Conservation (phyloP, 176 grass and related monocot species). For the Triticum monococcum region DNA sequence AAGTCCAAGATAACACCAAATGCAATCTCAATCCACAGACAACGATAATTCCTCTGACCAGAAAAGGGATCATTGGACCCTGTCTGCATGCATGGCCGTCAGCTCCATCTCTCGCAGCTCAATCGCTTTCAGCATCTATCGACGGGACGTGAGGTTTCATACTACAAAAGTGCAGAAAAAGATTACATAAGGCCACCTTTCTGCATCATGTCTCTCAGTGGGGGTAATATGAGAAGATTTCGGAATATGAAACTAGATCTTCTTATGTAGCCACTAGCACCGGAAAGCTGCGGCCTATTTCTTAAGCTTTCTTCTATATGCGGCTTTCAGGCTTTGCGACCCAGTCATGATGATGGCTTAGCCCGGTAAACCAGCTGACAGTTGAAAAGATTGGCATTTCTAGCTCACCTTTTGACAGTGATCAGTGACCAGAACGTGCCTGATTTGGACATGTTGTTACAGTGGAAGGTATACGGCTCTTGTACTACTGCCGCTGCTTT, state of each 20-base stretch:
- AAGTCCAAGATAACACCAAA: not conserved
- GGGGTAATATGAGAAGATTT: constrained; percentile 31
- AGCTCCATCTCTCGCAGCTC: constrained; percentile 31
- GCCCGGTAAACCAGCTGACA: constrained; percentile 7
- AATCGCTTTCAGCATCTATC: constrained; percentile 40
- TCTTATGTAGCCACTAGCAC: constrained; percentile 43
- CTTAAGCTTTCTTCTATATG: not conserved
- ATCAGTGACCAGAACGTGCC: constrained; percentile 22
- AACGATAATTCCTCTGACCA: not conserved
- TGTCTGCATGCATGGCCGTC: not conserved
- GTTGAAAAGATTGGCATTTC: constrained; percentile 44
- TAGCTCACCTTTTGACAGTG: constrained; percentile 43
- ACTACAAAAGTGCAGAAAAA: constrained; percentile 21
- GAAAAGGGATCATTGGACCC: constrained; percentile 19
- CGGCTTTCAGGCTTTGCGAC: constrained; percentile 34
- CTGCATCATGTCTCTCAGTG: constrained; percentile 44
- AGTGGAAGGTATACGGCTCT: constrained; percentile 23
- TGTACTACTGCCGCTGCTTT: not conserved
- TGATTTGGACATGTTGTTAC: not conserved
- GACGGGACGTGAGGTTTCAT: constrained; percentile 37
- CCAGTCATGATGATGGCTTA: constrained; percentile 38
- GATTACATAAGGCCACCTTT: not conserved
- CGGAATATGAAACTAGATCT: constrained; percentile 30
- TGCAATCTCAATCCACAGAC: not conserved
- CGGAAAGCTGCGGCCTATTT: constrained; percentile 26